Percentiles rank a stretch among this genome's conserved stretches.
These are phyloP conservation scores for Hyaloscypha hepaticicola DNA, from an alignment of 495 filamentous ascomycete species.

Conservation along the genomic window DNA sequence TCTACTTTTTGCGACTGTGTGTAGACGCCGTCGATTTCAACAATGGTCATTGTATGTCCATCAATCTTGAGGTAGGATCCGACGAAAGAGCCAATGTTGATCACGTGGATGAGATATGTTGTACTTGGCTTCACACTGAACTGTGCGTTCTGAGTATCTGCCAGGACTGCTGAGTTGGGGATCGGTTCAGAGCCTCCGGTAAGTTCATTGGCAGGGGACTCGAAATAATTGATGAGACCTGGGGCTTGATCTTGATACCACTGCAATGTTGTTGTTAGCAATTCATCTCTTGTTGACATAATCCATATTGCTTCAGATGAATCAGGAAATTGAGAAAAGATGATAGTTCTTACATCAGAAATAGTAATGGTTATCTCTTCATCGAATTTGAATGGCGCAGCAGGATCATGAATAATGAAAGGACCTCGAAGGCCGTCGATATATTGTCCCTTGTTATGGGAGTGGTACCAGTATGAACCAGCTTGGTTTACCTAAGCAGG, in stretches of 20 bases:
- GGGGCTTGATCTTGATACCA: conserved; percentile 53
- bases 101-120: conserved; percentile 73
- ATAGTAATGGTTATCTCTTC: conserved; percentile 61
- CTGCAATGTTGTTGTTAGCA: neutral
- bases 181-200: conserved; percentile 56
- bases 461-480: conserved; percentile 24
- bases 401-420: conserved; percentile 67
- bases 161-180: conserved; percentile 65
- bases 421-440: conserved; percentile 55
- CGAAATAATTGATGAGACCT: conserved; percentile 50
- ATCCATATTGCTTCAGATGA: neutral
- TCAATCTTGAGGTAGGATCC: conserved; percentile 69
- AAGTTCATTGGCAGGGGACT: conserved; percentile 51
- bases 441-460: conserved; percentile 17
- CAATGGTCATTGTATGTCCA: conserved; percentile 57
- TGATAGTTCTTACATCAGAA: conserved; percentile 55
- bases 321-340: conserved; percentile 35
- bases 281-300: neutral
- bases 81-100: conserved; percentile 65
- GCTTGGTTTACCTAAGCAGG: conserved; percentile 8
- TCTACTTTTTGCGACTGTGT: conserved; percentile 54
- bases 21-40: conserved; percentile 54
- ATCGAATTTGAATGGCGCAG: conserved; percentile 56
- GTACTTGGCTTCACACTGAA: conserved; percentile 61
- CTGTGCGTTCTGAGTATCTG: conserved; percentile 57